phyloP scores from a whole-genome alignment of 352 stramenopile genomes.

The Peronospora belbahrii region DNA sequence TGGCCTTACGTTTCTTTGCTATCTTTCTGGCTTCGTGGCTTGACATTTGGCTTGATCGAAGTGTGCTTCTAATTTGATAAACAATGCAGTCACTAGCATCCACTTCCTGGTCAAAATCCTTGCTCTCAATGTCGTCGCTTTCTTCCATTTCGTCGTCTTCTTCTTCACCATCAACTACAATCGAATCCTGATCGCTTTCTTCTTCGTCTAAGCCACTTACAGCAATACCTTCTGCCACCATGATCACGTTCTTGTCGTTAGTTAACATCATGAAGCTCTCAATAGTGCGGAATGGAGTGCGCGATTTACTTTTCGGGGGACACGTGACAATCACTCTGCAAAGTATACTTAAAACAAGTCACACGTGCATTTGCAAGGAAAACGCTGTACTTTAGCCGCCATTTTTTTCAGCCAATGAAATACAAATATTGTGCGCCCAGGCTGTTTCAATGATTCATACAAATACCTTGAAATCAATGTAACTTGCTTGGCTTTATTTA shows the following conservation, averaged over 20 bases:
- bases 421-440: too few species aligned
- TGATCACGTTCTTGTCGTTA: constrained; percentile 2
- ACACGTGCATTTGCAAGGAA: too few species aligned
- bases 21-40: constrained; percentile 6
- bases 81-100: constrained; percentile 8
- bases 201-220: constrained; percentile 7
- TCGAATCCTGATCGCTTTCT: constrained; percentile 36
- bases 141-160: neutral
- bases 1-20: constrained; percentile 22
- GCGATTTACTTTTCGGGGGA: constrained; percentile 4
- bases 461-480: too few species aligned
- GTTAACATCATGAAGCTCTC: constrained; percentile 10
- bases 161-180: neutral
- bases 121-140: neutral
- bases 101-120: neutral
- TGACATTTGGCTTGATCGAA: neutral
- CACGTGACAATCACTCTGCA: constrained; percentile 28
- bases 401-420: too few species aligned
- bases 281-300: constrained; percentile 14
- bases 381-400: too few species aligned
- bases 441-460: too few species aligned
- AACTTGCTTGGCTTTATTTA: too few species aligned
- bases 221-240: neutral
- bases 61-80: neutral
- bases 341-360: neutral